A percentile compares a stretch with the other conserved stretches of the same genome.
Evolutionary conservation across 148 eudicot species (phyloP).

Genomic region (Salicornia ramosissima): DNA sequence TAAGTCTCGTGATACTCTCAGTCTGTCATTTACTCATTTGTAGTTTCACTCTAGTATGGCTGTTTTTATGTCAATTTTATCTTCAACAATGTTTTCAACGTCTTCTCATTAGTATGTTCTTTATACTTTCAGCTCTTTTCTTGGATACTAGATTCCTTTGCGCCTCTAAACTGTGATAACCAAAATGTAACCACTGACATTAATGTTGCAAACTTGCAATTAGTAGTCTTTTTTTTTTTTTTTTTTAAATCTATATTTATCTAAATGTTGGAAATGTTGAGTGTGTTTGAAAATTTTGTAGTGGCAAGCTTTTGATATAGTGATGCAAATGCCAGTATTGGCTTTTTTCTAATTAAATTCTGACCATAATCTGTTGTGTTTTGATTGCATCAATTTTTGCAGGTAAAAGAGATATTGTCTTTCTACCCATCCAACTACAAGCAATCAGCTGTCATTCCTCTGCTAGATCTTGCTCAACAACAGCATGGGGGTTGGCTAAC

Average conservation of each 20-base stretch:
- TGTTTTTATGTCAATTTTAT: background rate
- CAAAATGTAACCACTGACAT: background rate
- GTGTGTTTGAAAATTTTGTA: background rate
- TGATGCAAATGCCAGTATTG: background rate
- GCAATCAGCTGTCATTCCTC: conserved; percentile 96
- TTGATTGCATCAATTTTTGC: conserved; percentile 12
- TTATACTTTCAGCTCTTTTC: background rate
- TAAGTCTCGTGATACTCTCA: background rate
- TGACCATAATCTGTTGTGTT: background rate
- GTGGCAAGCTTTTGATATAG: background rate
- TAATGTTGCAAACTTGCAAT: background rate
- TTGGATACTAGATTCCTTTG: background rate
- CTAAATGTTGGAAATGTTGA: background rate
- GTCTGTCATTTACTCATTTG: too few species aligned
- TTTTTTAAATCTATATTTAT: background rate
- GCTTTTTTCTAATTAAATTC: background rate
- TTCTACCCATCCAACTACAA: conserved; percentile 94
- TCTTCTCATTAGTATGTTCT: background rate
- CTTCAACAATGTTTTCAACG: background rate
- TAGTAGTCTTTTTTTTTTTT: too few species aligned
- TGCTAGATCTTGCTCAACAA: conserved; percentile 97
- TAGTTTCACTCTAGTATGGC: background rate
- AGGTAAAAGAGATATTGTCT: conserved; percentile 90
- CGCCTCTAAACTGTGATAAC: background rate
- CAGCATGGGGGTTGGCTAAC: conserved; percentile 99